Evolutionary conservation across 768 basidiomycete species (phyloP).

Genomic region (Podaxis carcinomalis): DNA sequence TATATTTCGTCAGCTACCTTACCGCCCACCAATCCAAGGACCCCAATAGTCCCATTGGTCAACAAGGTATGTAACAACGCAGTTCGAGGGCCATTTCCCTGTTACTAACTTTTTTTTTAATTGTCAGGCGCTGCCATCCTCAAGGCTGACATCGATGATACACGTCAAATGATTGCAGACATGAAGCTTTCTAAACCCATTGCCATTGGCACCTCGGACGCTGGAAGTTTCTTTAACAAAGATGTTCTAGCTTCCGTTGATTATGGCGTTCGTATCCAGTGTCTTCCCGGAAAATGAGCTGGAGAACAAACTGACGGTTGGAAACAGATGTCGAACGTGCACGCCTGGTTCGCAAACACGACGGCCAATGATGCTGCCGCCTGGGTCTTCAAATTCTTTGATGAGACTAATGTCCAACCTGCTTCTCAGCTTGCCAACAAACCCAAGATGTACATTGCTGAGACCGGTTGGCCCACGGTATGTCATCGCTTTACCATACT

Average conservation of each 20-base stretch:
- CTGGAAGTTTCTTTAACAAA: constrained; percentile 79
- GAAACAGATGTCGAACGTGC: constrained; percentile 79
- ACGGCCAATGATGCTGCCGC: constrained; percentile 64
- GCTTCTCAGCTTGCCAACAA: constrained; percentile 61
- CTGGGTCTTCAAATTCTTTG: constrained; percentile 83
- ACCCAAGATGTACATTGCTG: constrained; percentile 87
- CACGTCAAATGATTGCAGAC: constrained; percentile 44
- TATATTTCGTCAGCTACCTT: constrained; percentile 46
- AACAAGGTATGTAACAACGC: constrained; percentile 25
- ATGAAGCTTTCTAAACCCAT: constrained; percentile 62
- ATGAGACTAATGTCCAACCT: constrained; percentile 57
- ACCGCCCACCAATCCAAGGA: constrained; percentile 40
- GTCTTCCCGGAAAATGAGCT: constrained; percentile 8
- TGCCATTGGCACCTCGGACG: constrained; percentile 79
- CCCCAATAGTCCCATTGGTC: constrained; percentile 56
- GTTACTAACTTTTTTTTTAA: neutral
- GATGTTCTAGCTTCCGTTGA: constrained; percentile 57
- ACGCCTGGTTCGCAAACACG: constrained; percentile 88
- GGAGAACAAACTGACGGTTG: neutral
- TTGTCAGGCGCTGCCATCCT: constrained; percentile 53
- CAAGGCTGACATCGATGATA: constrained; percentile 62
- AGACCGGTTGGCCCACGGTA: constrained; percentile 82
- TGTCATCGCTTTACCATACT: constrained; percentile 12
- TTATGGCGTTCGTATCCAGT: constrained; percentile 51
- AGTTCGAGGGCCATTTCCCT: neutral